Base-by-base conservation (phyloP, 2,329 filamentous ascomycete genomes). In the Ceratocystis harringtonii region DNA sequence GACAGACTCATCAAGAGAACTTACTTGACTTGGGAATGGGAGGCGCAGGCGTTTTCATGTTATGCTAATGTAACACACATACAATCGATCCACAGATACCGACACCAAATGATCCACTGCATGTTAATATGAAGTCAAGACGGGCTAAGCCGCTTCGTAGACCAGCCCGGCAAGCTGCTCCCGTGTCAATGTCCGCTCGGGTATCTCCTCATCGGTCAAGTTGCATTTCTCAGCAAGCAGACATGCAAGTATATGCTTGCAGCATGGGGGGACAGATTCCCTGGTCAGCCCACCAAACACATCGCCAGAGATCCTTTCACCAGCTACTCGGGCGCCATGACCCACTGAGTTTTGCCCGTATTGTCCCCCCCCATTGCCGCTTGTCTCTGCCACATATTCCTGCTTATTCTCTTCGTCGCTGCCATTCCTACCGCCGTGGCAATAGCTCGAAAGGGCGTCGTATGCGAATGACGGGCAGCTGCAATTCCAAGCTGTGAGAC, bases 201-300 rank as follows among this genome's bases (percentile, higher is more conserved):
- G 78, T 17, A 87, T 78, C 70, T 19, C 43, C 8, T 61, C 55
- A 22, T 62, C 57, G 25, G 57, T 58, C 19, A 67, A 32, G 28
- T 45, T 57, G 77, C 89, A 92, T 60, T 79, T 78, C 72, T 90
- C 86, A 5, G 80, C 86, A 65, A 97, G 74, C 50, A 92, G 75
- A 73, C 89, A 95, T 1, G 92, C 92, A 17, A 97, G 80, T 4
- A 97, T 75, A 75, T 99, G 92, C 76, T 96, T 96, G 74, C 92
- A 99, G 65, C 75, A 89, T 70, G 84, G 81, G 5, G 69, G 71
- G 1, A 68, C 70, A 67, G 52, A 1, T 74, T 72, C 65, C 78
- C 76, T 2, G 75, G 61, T 78, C 63, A 80, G 62, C 0, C 83
- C 83, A 0, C 84, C 83, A 69, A 84, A 83, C 32, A 71, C 67